These are phyloP conservation scores for Stygiomarasmius scandens DNA, from an alignment of 1,284 basidiomycete genomes.

Conservation along the genomic window DNA sequence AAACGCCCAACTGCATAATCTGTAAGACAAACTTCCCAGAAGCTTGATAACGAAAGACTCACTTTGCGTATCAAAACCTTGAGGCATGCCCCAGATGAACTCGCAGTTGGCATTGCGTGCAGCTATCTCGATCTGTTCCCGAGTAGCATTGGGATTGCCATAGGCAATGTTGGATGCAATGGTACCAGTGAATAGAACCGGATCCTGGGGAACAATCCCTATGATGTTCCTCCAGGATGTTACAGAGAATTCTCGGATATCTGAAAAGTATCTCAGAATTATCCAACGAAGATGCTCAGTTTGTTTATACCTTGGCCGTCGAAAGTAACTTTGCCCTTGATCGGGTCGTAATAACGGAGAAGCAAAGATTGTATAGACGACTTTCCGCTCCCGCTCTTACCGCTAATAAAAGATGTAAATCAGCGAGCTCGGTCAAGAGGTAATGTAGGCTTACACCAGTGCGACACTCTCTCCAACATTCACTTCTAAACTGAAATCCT, in stretches of 20 bases:
- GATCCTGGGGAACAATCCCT: conserved; percentile 86
- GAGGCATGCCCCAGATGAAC: conserved; percentile 91
- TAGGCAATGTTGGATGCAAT: conserved; percentile 95
- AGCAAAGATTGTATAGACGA: conserved; percentile 89
- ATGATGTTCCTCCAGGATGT: conserved; percentile 87
- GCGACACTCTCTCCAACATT: conserved; percentile 86
- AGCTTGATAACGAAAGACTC: conserved; percentile 11
- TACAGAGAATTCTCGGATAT: conserved; percentile 83
- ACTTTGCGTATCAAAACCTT: conserved; percentile 55
- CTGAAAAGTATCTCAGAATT: conserved; percentile 35
- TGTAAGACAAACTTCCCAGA: neutral
- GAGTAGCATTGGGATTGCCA: conserved; percentile 73
- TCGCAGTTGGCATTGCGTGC: conserved; percentile 93
- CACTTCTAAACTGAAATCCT: conserved; percentile 78
- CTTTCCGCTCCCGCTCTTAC: conserved; percentile 89
- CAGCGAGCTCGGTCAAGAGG: neutral
- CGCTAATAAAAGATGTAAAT: conserved; percentile 46
- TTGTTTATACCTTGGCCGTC: conserved; percentile 76
- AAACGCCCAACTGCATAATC: conserved; percentile 61
- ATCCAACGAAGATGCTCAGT: neutral
- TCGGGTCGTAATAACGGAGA: conserved; percentile 92
- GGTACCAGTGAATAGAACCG: conserved; percentile 82
- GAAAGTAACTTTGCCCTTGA: conserved; percentile 78
- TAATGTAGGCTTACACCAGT: conserved; percentile 71
- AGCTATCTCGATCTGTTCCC: conserved; percentile 85